These are phyloP conservation scores for Xerocomus minutiporus DNA, from an alignment of 1,284 basidiomycete genomes.

Conservation along the genomic window DNA sequence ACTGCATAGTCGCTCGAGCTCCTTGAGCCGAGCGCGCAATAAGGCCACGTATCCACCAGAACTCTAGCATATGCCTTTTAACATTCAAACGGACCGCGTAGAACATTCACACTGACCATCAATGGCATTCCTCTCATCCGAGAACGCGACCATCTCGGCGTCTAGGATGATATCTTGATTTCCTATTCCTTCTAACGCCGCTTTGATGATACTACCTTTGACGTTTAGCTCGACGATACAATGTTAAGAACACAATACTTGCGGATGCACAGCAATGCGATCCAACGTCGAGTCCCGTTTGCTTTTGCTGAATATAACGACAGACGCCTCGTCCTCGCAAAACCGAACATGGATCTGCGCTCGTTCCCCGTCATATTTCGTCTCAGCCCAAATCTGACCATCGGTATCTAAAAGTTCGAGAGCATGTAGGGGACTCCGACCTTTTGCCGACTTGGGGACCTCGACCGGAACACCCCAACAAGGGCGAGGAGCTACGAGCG, in stretches of 20 bases:
- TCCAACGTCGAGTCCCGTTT: constrained; percentile 75
- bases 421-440: constrained; percentile 52
- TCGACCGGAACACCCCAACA: constrained; percentile 51
- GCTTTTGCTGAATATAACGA: constrained; percentile 83
- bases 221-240: constrained; percentile 1
- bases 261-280: constrained; percentile 65
- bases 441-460: constrained; percentile 79
- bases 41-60: constrained; percentile 63
- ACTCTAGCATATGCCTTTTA: constrained; percentile 43
- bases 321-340: constrained; percentile 37
- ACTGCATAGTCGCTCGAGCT: constrained; percentile 32
- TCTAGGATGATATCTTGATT: constrained; percentile 65
- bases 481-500: constrained; percentile 21
- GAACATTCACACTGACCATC: constrained; percentile 46
- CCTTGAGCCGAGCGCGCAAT: constrained; percentile 55
- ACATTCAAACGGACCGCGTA: neutral
- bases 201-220: constrained; percentile 51
- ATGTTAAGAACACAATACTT: constrained; percentile 19
- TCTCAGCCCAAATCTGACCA: constrained; percentile 71
- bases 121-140: constrained; percentile 47
- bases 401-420: constrained; percentile 46
- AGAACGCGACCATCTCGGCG: constrained; percentile 84
- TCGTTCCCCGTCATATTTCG: constrained; percentile 88
- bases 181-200: constrained; percentile 46
- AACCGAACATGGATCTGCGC: constrained; percentile 80